phyloP scores from a whole-genome alignment of 2,329 filamentous ascomycete species.

The Geosmithia morbida region DNA sequence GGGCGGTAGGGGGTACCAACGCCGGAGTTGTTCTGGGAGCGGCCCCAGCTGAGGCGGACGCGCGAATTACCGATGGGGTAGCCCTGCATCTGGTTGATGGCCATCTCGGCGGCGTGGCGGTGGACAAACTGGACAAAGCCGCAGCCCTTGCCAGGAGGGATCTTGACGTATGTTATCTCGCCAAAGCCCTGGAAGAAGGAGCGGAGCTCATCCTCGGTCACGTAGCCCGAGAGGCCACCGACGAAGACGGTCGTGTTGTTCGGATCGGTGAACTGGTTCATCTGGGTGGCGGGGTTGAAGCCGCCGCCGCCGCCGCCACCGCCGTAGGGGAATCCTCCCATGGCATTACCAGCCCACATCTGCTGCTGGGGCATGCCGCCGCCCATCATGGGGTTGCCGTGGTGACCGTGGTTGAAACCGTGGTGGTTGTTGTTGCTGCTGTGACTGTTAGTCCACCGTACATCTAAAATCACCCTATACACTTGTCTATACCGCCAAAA shows the following conservation, averaged over 20 bases:
- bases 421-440: constrained; percentile 17
- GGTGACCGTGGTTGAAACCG: constrained; percentile 25
- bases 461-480: too few relatives aligned
- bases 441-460: neutral
- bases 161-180: constrained; percentile 99
- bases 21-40: constrained; percentile 97
- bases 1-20: constrained; percentile 95
- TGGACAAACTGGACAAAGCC: constrained; percentile 99
- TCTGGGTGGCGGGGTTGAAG: constrained; percentile 39
- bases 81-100: constrained; percentile 42
- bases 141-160: constrained; percentile 95
- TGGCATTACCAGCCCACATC: constrained; percentile 20
- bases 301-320: constrained; percentile 17
- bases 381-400: constrained; percentile 28
- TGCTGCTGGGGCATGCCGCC: constrained; percentile 30
- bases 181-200: constrained; percentile 99
- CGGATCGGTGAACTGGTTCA: constrained; percentile 99
- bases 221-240: constrained; percentile 90
- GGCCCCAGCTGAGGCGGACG: constrained; percentile 93
- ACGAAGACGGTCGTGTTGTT: constrained; percentile 99
- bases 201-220: constrained; percentile 97
- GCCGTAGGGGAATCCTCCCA: constrained; percentile 20
- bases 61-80: constrained; percentile 98
- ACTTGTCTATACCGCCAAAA: too few relatives aligned
- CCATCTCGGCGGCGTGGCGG: constrained; percentile 97